Conservation (phyloP, 2,329 filamentous ascomycete species). For the Exophiala xenobiotica region DNA sequence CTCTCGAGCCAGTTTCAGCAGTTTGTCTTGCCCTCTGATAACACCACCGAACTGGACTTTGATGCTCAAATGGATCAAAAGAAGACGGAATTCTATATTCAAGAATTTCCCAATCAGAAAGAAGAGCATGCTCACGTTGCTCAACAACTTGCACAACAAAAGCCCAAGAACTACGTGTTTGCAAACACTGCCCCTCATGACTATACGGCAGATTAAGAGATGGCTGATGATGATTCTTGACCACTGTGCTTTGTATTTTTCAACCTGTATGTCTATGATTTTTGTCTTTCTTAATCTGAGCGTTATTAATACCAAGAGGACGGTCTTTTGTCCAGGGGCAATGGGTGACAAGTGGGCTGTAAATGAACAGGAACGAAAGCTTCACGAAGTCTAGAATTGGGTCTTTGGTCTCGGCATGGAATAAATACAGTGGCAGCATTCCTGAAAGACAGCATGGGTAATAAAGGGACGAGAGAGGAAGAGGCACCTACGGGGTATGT, state of each 20-base stretch:
- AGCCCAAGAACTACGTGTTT: slow-evolving; percentile 46
- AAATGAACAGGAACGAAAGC: slow-evolving; percentile 5
- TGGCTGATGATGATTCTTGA: neutral
- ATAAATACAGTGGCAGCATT: neutral
- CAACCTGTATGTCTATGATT: slow-evolving; percentile 1
- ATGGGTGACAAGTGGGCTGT: neutral
- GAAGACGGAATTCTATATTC: slow-evolving; percentile 43
- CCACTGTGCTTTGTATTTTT: neutral
- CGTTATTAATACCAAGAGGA: slow-evolving; percentile 11
- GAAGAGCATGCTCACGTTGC: slow-evolving; percentile 43
- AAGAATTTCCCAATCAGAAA: slow-evolving; percentile 47
- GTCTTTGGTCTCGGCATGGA: slow-evolving; percentile 1
- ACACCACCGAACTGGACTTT: slow-evolving; percentile 18
- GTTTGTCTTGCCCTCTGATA: slow-evolving; percentile 24
- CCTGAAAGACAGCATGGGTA: neutral
- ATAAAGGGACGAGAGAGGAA: slow-evolving; percentile 12
- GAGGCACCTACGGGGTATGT: slow-evolving; percentile 15
- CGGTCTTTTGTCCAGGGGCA: neutral
- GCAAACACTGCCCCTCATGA: slow-evolving; percentile 44
- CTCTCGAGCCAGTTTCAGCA: slow-evolving; percentile 36
- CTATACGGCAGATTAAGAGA: slow-evolving; percentile 25
- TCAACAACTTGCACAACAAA: slow-evolving; percentile 43
- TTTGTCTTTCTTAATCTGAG: slow-evolving; percentile 16
- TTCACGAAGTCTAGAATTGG: slow-evolving; percentile 11
- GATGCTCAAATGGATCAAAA: slow-evolving; percentile 34